Evolutionary conservation across 371 early-diverging fungal genomes (phyloP), one percentile per base, ranked within the genome.

Genomic region (Caulochytrium protostelioides): DNA sequence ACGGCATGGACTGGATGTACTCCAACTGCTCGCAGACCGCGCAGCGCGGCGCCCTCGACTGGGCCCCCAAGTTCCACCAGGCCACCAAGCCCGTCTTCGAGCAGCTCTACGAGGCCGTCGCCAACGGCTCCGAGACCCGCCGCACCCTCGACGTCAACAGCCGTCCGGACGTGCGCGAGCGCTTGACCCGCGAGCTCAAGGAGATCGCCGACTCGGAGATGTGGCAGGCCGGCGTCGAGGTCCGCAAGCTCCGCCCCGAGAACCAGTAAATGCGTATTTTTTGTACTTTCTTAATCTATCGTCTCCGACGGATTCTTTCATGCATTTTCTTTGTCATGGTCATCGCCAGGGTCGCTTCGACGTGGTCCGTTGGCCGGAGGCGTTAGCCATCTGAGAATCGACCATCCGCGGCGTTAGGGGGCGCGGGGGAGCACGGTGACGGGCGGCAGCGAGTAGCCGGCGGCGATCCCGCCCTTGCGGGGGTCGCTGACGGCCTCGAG

Each of bases 1-100:
- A 83, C 49, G 94, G 94, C 50, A 89, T 90, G 89, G 89, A 85
- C 63, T 89, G 87, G 86, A 79, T 81, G 83, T 81, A 76, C 60
- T 76, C 83, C 58, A 84, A 83, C 76, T 92, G 94, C 71, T 82
- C 83, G 21, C 87, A 87, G 42, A 90, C 94, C 32, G 62, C 61
- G 22, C 46, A 56, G 19, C 79, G 90, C 47, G 94, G 94, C 55
- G 94, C 94, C 27, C 70, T 92, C 39, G 94, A 92, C 70, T 92
- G 94, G 94, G 81, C 78, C 60, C 76, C 76, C 42, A 71, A 76
- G 45, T 94, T 94, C 79, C 75, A 83, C 59, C 63, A 72, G 38
- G 84, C 81, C 34, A 72, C 82, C 54, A 82, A 81, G 72, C 94
- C 94, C 32, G 79, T 92, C 37, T 87, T 89, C 57, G 77, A 87